phyloP scores from a whole-genome alignment of 371 early-diverging fungal species.

The Circinella minor region DNA sequence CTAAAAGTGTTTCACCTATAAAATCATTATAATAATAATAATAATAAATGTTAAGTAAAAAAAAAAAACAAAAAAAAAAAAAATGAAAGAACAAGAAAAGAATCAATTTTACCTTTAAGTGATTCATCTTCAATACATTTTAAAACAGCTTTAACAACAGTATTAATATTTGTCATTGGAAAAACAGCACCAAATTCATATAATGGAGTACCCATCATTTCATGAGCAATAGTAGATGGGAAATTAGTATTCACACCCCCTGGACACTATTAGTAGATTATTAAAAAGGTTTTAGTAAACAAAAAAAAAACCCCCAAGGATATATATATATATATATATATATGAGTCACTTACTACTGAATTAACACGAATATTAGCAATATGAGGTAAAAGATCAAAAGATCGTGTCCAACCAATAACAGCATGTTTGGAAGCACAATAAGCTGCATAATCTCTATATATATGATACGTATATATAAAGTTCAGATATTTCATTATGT shows the following conservation, averaged over 20 bases:
- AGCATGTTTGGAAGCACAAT: constrained; percentile 31
- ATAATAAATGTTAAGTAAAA: not conserved
- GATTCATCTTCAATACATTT: constrained; percentile 46
- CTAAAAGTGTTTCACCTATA: constrained; percentile 24
- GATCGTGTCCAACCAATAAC: constrained; percentile 31
- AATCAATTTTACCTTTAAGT: constrained; percentile 26
- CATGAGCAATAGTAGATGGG: not conserved
- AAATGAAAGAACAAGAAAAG: not conserved
- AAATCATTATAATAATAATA: not conserved
- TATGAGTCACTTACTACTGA: constrained; percentile 16
- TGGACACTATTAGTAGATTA: not conserved
- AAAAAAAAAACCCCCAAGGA: not conserved
- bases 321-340: not conserved
- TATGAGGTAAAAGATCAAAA: constrained; percentile 21
- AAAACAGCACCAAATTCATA: not conserved
- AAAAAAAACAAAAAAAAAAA: not conserved
- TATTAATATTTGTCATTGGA: constrained; percentile 40
- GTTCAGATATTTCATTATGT: too few relatives aligned
- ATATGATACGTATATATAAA: not conserved
- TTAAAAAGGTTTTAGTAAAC: not conserved
- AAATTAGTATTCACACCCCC: not conserved
- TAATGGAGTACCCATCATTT: not conserved
- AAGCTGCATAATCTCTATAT: constrained; percentile 1
- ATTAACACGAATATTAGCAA: constrained; percentile 45
- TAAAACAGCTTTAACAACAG: constrained; percentile 58